A percentile compares a stretch with the other conserved stretches of the same genome.
Evolutionary conservation across 1,284 basidiomycete genomes (phyloP).

Genomic region (Omphalotus olearius): DNA sequence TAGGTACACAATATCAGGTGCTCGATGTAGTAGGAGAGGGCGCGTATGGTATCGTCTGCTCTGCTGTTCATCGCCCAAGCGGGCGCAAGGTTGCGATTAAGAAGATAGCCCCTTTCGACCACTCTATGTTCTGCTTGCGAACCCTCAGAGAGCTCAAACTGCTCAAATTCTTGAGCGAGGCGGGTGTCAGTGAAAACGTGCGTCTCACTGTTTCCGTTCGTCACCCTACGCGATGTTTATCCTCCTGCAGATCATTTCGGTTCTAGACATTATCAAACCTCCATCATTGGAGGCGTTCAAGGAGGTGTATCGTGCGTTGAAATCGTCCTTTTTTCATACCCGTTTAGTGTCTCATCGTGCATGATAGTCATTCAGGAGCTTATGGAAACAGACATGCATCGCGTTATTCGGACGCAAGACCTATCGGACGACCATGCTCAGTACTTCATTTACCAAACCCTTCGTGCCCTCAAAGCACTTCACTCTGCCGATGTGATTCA

Average conservation of each 20-base stretch:
- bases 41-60: slow-evolving; percentile 76
- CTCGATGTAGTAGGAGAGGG: slow-evolving; percentile 84
- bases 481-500: slow-evolving; percentile 90
- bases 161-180: slow-evolving; percentile 73
- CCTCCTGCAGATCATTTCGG: slow-evolving; percentile 68
- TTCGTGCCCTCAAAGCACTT: slow-evolving; percentile 87
- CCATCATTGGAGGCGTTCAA: slow-evolving; percentile 63
- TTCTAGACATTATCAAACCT: slow-evolving; percentile 73
- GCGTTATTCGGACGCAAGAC: slow-evolving; percentile 83
- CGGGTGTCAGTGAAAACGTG: slow-evolving; percentile 91
- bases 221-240: slow-evolving; percentile 12
- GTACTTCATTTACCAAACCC: slow-evolving; percentile 94
- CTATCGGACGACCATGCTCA: slow-evolving; percentile 89
- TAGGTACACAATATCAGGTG: slow-evolving; percentile 60
- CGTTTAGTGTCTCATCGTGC: slow-evolving; percentile 55
- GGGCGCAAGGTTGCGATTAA: slow-evolving; percentile 73
- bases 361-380: slow-evolving; percentile 75
- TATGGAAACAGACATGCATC: slow-evolving; percentile 89
- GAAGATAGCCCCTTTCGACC: slow-evolving; percentile 83
- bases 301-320: slow-evolving; percentile 65
- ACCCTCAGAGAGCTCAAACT: slow-evolving; percentile 88
- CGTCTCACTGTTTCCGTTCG: slow-evolving; percentile 26
- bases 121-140: slow-evolving; percentile 83
- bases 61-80: slow-evolving; percentile 63
- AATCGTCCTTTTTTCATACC: slow-evolving; percentile 46